Conservation (phyloP, 1,284 basidiomycete genomes). For the Mycena citricolor region DNA sequence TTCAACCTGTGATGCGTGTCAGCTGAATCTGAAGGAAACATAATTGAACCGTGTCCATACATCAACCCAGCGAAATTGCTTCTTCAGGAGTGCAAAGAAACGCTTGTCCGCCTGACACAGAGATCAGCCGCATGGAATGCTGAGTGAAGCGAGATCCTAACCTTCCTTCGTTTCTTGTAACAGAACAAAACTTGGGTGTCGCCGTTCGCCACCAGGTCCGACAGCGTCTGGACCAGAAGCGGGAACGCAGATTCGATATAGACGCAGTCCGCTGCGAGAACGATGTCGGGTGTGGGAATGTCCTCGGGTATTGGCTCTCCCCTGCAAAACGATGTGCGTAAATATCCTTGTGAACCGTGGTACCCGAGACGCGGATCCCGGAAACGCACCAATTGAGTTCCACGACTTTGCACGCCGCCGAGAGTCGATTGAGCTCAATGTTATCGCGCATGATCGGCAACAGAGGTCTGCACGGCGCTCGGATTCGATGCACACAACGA, state of each 20-base stretch:
- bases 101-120: constrained; percentile 78
- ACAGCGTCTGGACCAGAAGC: constrained; percentile 80
- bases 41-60: constrained; percentile 40
- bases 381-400: constrained; percentile 79
- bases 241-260: constrained; percentile 96
- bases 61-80: constrained; percentile 78
- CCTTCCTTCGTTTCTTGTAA: constrained; percentile 93
- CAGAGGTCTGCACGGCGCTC: constrained; percentile 52
- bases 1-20: constrained; percentile 38
- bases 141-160: constrained; percentile 28
- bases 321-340: constrained; percentile 38
- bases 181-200: constrained; percentile 81
- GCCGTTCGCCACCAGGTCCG: constrained; percentile 52
- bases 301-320: constrained; percentile 47
- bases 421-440: constrained; percentile 61
- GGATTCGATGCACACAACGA: constrained; percentile 10
- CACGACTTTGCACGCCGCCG: constrained; percentile 50
- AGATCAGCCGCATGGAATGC: neutral
- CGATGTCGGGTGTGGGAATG: constrained; percentile 58
- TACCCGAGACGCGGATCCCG: neutral
- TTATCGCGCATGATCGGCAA: constrained; percentile 77
- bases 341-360: neutral
- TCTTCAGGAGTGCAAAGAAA: constrained; percentile 83
- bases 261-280: constrained; percentile 90
- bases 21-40: neutral